Evolutionary conservation across 192 early-diverging fungal species (phyloP).

Genomic region (Spizellomyces sp.): DNA sequence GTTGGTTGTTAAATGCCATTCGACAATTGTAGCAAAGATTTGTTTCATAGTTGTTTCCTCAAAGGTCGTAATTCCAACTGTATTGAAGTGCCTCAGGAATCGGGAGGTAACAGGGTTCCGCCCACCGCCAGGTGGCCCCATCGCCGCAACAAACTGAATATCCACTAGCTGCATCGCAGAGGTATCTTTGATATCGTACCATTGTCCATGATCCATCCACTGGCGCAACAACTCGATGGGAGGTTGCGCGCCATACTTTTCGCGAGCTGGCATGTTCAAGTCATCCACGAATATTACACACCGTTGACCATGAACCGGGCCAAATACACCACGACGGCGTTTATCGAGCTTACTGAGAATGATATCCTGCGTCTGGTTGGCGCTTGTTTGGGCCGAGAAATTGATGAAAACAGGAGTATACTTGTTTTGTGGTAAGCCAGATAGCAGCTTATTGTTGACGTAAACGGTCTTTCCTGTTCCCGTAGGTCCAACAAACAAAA

Average conservation of each 20-base stretch:
- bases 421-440: slow-evolving; percentile 46
- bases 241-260: slow-evolving; percentile 66
- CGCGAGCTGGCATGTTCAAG: slow-evolving; percentile 63
- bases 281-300: slow-evolving; percentile 66
- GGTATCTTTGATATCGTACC: slow-evolving; percentile 65
- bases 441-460: slow-evolving; percentile 61
- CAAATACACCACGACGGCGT: slow-evolving; percentile 56
- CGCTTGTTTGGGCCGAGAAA: slow-evolving; percentile 65
- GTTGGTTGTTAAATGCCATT: slow-evolving; percentile 56
- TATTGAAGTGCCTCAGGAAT: slow-evolving; percentile 61
- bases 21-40: slow-evolving; percentile 62
- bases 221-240: slow-evolving; percentile 62
- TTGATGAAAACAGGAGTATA: slow-evolving; percentile 67
- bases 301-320: slow-evolving; percentile 53
- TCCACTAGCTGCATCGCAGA: slow-evolving; percentile 57
- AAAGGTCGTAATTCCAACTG: slow-evolving; percentile 55
- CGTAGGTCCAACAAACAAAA: slow-evolving; percentile 58
- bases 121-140: slow-evolving; percentile 64
- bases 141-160: slow-evolving; percentile 61
- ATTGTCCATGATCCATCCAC: slow-evolving; percentile 56
- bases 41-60: slow-evolving; percentile 55
- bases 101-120: slow-evolving; percentile 58
- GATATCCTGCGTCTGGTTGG: slow-evolving; percentile 64
- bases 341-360: slow-evolving; percentile 62
- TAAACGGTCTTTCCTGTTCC: slow-evolving; percentile 64